These are phyloP conservation scores for Amanita pseudoporphyria DNA, from an alignment of 768 basidiomycete species.

Conservation along the genomic window DNA sequence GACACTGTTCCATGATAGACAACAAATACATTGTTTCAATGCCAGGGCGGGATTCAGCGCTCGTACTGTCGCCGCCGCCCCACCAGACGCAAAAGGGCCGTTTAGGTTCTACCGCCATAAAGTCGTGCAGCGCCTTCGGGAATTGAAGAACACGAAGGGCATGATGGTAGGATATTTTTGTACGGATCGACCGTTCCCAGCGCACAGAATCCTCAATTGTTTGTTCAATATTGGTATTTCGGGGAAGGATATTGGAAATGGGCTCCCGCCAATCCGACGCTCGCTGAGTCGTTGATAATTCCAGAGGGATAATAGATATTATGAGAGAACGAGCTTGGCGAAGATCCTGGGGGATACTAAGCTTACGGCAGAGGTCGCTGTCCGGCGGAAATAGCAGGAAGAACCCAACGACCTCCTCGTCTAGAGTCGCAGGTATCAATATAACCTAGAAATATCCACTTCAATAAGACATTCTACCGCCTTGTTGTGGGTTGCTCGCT, in stretches of 20 bases:
- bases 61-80: constrained; percentile 21
- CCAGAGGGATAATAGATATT: constrained; percentile 40
- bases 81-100: constrained; percentile 44
- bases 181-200: constrained; percentile 17
- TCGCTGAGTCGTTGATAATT: constrained; percentile 24
- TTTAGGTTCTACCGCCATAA: constrained; percentile 24
- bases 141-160: constrained; percentile 37
- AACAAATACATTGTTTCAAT: constrained; percentile 30
- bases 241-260: background rate
- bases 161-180: constrained; percentile 23
- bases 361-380: constrained; percentile 22
- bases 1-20: constrained; percentile 27
- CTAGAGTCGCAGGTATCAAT: constrained; percentile 36
- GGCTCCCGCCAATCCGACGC: constrained; percentile 18
- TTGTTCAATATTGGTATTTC: background rate
- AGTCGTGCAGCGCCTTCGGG: constrained; percentile 37
- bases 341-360: constrained; percentile 33
- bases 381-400: constrained; percentile 46
- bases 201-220: constrained; percentile 8
- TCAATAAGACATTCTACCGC: no score
- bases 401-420: constrained; percentile 37
- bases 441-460: constrained; percentile 30
- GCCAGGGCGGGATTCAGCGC: constrained; percentile 17
- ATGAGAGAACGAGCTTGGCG: constrained; percentile 23
- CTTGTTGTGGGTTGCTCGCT: constrained; percentile 12